A percentile compares a stretch with the other conserved stretches of the same genome.
Evolutionary conservation across 2,329 filamentous ascomycete species (phyloP).

Genomic region (Epichloe gansuensis): DNA sequence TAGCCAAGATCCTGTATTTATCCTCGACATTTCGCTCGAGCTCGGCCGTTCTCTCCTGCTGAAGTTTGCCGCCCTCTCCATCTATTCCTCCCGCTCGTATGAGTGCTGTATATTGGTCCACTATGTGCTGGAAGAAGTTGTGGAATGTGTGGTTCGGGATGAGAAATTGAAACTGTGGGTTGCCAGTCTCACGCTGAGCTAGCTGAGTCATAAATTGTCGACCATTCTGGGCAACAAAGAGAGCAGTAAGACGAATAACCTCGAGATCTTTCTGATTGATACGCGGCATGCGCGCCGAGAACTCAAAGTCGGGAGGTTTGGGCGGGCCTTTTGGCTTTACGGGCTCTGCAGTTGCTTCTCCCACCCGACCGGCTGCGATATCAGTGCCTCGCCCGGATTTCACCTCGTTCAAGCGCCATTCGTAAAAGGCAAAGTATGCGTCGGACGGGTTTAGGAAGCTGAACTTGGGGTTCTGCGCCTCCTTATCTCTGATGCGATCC

Average conservation of each 20-base stretch:
- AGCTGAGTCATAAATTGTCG: conserved; percentile 82
- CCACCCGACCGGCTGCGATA: conserved; percentile 61
- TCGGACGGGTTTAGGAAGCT: conserved; percentile 72
- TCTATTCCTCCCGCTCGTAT: conserved; percentile 55
- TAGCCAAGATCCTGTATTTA: conserved; percentile 65
- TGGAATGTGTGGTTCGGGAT: conserved; percentile 91
- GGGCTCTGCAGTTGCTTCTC: conserved; percentile 41
- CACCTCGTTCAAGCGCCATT: conserved; percentile 82
- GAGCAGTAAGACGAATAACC: conserved; percentile 61
- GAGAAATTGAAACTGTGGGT: conserved; percentile 93
- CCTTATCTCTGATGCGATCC: conserved; percentile 74
- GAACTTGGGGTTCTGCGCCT: conserved; percentile 77
- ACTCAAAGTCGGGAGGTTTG: conserved; percentile 76
- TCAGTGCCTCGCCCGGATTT: conserved; percentile 69
- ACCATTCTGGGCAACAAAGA: conserved; percentile 88
- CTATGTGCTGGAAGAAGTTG: conserved; percentile 83
- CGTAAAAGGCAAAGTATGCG: conserved; percentile 77
- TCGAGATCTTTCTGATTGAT: conserved; percentile 90
- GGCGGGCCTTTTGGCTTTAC: conserved; percentile 68
- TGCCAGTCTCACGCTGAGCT: conserved; percentile 76
- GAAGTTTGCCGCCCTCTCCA: conserved; percentile 52
- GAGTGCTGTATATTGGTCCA: conserved; percentile 85
- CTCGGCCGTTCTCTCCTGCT: conserved; percentile 59
- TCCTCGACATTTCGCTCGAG: conserved; percentile 64
- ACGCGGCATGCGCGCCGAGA: conserved; percentile 92